phyloP scores from a whole-genome alignment of 306 rosid genomes.

The Medicago lupulina region DNA sequence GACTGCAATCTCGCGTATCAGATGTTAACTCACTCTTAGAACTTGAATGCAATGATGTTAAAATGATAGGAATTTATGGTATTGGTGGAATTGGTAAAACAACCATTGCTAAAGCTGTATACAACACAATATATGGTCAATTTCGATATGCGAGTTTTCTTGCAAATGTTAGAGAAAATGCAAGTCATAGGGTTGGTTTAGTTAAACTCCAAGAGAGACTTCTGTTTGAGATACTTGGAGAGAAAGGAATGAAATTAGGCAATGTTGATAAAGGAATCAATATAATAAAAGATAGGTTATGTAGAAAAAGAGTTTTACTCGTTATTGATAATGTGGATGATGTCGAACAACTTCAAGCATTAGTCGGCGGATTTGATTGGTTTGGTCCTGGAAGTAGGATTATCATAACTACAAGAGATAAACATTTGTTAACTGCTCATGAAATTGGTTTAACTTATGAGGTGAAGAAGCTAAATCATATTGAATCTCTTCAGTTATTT shows the following conservation, averaged over 20 bases:
- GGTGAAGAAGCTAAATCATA: conserved; percentile 37
- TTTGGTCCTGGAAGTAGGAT: conserved; percentile 39
- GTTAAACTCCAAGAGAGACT: conserved; percentile 45
- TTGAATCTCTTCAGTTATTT: conserved; percentile 44
- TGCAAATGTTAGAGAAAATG: conserved; percentile 40
- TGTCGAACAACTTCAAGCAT: conserved; percentile 40
- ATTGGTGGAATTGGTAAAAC: conserved; percentile 51
- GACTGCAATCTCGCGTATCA: conserved; percentile 42
- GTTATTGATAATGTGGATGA: conserved; percentile 48
- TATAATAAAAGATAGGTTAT: conserved; percentile 38
- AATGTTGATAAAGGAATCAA: conserved; percentile 44
- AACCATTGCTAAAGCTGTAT: conserved; percentile 45
- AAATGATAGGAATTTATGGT: conserved; percentile 45
- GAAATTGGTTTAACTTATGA: conserved; percentile 36
- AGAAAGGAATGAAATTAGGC: conserved; percentile 28
- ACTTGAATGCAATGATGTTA: conserved; percentile 34
- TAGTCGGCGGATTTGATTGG: conserved; percentile 36
- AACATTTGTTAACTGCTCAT: conserved; percentile 43
- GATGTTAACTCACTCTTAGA: conserved; percentile 42
- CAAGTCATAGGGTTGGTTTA: conserved; percentile 33
- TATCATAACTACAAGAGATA: conserved; percentile 40
- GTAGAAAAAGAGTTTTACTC: conserved; percentile 32
- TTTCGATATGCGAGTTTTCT: conserved; percentile 42
- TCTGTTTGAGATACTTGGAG: conserved; percentile 47
- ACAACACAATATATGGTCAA: conserved; percentile 29